Evolutionary conservation across 352 stramenopile species (phyloP).

Genomic region (Aphanomyces astaci): DNA sequence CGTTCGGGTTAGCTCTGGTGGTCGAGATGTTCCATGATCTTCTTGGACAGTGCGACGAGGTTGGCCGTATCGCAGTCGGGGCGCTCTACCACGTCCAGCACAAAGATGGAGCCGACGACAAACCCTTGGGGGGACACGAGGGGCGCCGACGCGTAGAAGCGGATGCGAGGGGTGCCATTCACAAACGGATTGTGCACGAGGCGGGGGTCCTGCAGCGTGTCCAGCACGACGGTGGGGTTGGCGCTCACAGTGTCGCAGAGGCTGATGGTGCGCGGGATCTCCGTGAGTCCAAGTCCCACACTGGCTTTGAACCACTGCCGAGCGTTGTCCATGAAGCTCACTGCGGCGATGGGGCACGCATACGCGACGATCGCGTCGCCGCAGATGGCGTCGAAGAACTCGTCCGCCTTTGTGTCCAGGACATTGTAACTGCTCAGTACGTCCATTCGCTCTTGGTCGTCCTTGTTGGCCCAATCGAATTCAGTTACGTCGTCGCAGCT

Average conservation of each 20-base stretch:
- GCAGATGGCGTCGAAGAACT: neutral
- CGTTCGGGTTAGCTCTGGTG: too few relatives aligned
- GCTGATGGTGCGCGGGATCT: neutral
- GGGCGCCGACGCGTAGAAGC: constrained; percentile 74
- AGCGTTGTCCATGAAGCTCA: constrained; percentile 8
- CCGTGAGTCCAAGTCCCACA: neutral
- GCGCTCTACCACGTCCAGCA: constrained; percentile 39
- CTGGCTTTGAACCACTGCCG: constrained; percentile 17
- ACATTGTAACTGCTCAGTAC: neutral
- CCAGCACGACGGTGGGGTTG: constrained; percentile 13
- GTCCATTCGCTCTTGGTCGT: neutral
- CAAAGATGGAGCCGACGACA: constrained; percentile 76
- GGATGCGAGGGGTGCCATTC: constrained; percentile 60
- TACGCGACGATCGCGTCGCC: neutral
- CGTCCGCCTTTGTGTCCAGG: neutral
- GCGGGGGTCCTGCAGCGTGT: constrained; percentile 25
- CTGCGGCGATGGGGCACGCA: neutral
- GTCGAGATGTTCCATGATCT: neutral
- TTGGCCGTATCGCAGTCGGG: neutral
- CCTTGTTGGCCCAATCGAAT: neutral
- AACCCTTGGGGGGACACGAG: constrained; percentile 69
- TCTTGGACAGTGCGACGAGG: neutral
- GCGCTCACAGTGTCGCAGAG: neutral
- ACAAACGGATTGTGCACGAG: constrained; percentile 72
- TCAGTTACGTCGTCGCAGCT: neutral